These are phyloP conservation scores for Guyanaporus albipodus DNA, from an alignment of 768 basidiomycete genomes.

Conservation along the genomic window DNA sequence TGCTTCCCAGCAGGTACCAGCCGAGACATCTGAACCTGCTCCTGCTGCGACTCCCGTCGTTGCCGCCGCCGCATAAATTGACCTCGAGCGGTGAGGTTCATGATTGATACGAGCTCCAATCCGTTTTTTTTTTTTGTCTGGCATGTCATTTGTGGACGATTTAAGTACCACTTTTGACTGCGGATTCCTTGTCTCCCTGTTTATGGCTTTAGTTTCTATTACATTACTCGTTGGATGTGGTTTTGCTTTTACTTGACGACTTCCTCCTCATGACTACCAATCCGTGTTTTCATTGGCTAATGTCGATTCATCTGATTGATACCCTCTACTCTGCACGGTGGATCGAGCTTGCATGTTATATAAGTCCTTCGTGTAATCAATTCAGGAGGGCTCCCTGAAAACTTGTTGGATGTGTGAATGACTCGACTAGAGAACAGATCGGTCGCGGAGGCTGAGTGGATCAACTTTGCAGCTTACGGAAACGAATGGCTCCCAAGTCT, in stretches of 20 bases:
- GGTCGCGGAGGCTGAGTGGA: not conserved
- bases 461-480: not conserved
- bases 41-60: conserved; percentile 63
- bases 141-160: conserved; percentile 38
- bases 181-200: conserved; percentile 33
- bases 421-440: conserved; percentile 17
- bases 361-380: conserved; percentile 33
- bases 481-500: conserved; percentile 62
- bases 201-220: conserved; percentile 34
- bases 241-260: conserved; percentile 55
- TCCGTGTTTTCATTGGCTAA: conserved; percentile 61
- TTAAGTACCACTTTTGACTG: conserved; percentile 36
- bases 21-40: conserved; percentile 34
- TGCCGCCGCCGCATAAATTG: conserved; percentile 71
- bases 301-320: conserved; percentile 62
- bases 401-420: conserved; percentile 8
- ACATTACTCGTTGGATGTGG: conserved; percentile 59
- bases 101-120: conserved; percentile 45
- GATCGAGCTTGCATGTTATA: conserved; percentile 32
- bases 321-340: conserved; percentile 38
- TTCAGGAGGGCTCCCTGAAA: conserved; percentile 14
- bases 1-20: conserved; percentile 33
- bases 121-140: conserved; percentile 29
- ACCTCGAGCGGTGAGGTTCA: conserved; percentile 22
- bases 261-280: conserved; percentile 57